A percentile compares a stretch with the other conserved stretches of the same genome.
These are phyloP conservation scores for Grosmannia serpens DNA, from an alignment of 2,329 filamentous ascomycete species.

Conservation along the genomic window DNA sequence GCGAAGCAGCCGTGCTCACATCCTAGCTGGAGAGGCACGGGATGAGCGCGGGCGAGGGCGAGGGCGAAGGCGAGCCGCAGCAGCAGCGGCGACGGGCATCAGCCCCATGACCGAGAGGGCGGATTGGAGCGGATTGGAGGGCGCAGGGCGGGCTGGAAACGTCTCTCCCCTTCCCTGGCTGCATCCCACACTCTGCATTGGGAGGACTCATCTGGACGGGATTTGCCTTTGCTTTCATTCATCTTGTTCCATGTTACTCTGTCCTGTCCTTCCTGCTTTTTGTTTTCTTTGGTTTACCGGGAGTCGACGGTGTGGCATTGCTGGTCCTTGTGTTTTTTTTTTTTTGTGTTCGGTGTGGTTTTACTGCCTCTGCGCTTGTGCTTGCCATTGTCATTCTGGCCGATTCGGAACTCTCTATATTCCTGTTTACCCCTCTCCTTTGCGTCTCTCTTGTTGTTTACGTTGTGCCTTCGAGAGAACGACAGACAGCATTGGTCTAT, in stretches of 20 bases:
- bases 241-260: too few relatives aligned
- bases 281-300: background rate
- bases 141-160: too few relatives aligned
- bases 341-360: background rate
- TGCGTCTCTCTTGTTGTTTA: background rate
- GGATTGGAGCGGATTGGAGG: too few relatives aligned
- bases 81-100: too few relatives aligned
- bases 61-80: too few relatives aligned
- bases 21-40: background rate
- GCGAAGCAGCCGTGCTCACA: background rate
- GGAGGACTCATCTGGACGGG: background rate
- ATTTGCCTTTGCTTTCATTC: background rate
- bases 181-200: background rate
- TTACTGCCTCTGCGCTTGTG: background rate
- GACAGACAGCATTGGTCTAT: background rate
- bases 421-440: background rate
- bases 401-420: background rate
- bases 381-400: background rate
- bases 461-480: background rate
- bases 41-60: background rate
- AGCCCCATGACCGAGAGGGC: too few relatives aligned
- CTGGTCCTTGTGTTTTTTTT: background rate
- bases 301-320: background rate
- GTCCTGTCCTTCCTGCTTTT: background rate
- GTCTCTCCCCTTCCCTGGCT: too few relatives aligned